Evolutionary conservation across 78 protist genomes (phyloP), one percentile per base, ranked within the genome.

Genomic region (Corallochytrium limacisporum): DNA sequence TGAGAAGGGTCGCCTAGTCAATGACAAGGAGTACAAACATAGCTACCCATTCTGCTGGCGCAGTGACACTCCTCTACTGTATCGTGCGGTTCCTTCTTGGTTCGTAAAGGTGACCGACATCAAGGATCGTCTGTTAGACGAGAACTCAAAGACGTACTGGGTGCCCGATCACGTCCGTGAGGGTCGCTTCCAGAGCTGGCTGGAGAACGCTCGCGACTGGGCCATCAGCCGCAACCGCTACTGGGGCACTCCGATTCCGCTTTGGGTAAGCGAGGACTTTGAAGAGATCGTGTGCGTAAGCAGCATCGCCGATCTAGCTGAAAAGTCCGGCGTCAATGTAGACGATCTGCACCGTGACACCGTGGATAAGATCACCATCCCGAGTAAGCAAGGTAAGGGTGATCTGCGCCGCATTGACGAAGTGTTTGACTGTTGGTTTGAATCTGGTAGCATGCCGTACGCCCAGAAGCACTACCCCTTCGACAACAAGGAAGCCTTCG

Each of bases 351-450:
- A 81, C 68, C 57, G 92, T 36, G 87, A 87, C 63, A 29, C 6
- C 78, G 57, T 95, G 61, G 99, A 97, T 77, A 65, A 84, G 48
- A 49, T 95, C 71, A 82, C 86, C 65, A 88, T 95, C 75, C 97
- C 97, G 40, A 77, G 89, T n/a, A 32, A 60, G 66, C 4, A 69
- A 22, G 96, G 95, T 70, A 62, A 63, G 55, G 95, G 87, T 35
- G 28, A 0, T 5, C 82, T 76, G 28, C 55, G 68, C 31, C 84
- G 98, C 39, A 77, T 93, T 47, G 74, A 49, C 40, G 95, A 93
- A 49, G 98, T 98, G 20, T 98, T 98, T 67, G 99, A 98, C 87
- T 96, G 99, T 88, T 98, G 99, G 99, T 98, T 98, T 78, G 99
- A 98, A 86, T 65, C 86, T 15, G 99, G 32, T 16, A 26, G 63